phyloP scores from a whole-genome alignment of 2,329 filamentous ascomycete genomes.

The Aspergillus amoenus region DNA sequence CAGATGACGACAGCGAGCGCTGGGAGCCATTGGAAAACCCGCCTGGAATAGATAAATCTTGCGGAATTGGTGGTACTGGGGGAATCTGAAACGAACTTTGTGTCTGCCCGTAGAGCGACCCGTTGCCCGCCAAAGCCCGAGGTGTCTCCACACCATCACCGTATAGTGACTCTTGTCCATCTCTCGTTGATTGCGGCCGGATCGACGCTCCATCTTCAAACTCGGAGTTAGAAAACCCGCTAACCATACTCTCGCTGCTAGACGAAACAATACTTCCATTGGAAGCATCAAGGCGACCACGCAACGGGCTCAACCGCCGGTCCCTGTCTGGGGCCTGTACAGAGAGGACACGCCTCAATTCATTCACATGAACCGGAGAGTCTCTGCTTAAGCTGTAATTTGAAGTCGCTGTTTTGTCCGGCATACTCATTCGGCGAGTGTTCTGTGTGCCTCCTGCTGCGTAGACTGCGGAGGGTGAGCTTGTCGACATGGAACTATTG shows the following conservation, averaged over 20 bases:
- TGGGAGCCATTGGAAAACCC: slow-evolving; percentile 42
- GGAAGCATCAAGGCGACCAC: slow-evolving; percentile 36
- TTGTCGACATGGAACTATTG: slow-evolving; percentile 31
- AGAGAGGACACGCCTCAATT: slow-evolving; percentile 49
- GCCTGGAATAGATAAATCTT: slow-evolving; percentile 41
- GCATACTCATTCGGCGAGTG: slow-evolving; percentile 37
- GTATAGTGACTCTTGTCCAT: slow-evolving; percentile 19
- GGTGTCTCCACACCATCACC: slow-evolving; percentile 35
- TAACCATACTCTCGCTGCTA: slow-evolving; percentile 48
- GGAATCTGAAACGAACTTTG: slow-evolving; percentile 31
- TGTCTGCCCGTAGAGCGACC: slow-evolving; percentile 16
- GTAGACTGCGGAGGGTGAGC: slow-evolving; percentile 23
- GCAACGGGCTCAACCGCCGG: slow-evolving; percentile 44
- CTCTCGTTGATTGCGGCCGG: slow-evolving; percentile 27
- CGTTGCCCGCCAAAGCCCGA: slow-evolving; percentile 23
- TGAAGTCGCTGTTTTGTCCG: slow-evolving; percentile 35
- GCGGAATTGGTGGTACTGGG: slow-evolving; percentile 48
- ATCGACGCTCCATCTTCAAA: slow-evolving; percentile 28
- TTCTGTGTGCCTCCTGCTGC: slow-evolving; percentile 30
- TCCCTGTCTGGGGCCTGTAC: slow-evolving; percentile 35
- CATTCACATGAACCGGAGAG: slow-evolving; percentile 49
- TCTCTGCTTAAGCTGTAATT: slow-evolving; percentile 42
- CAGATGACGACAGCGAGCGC: slow-evolving; percentile 27
- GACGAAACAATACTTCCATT: slow-evolving; percentile 37
- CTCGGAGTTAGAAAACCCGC: slow-evolving; percentile 39